Base-by-base conservation (phyloP, 495 filamentous ascomycete genomes). In the Antarctomyces pellizariae region DNA sequence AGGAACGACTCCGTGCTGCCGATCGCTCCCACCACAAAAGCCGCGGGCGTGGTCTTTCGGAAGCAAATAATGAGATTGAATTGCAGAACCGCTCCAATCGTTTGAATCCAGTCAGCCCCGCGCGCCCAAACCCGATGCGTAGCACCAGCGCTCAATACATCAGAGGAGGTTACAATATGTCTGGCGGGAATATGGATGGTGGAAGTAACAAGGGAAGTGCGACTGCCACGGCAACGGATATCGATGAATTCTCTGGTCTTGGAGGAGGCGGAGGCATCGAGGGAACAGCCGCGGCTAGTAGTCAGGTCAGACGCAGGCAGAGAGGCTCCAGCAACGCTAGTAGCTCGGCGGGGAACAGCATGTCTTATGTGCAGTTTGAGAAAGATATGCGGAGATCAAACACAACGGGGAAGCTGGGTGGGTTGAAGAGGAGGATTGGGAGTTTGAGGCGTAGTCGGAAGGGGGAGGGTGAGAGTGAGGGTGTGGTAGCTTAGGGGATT, bases 361-460 rank as follows among this genome's bases (percentile, higher is more conserved):
- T n/a, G n/a, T n/a, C n/a, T n/a, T n/a, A n/a, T n/a, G n/a, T n/a
- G n/a, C n/a, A 22, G 2, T 13, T 18, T 16, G 35, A 37, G 18
- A 24, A 16, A 12, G 26, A 35, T 18, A 31, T 46, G 16, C 37
- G 30, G 8, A 35, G 52, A 26, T 46, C 43, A 18, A 52, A 49
- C 24, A 46, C 48, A 0, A 53, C 43, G 4, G 44, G 48, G 5
- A 46, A 48, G 35, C 43, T 41, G 15, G 49, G 54, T 24, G 48
- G 46, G 7, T 35, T 62, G 22, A 61, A 54, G 43, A 44, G 46
- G 18, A 39, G 54, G 7, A 46, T 61, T 27, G 54, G 54, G 7
- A 60, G 54, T 27, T 26, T 64, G 16, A 45, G 52, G 14, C 36
- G 42, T 24, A 52, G 29, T 11, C 35, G 36, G 24, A 34, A 31